Conservation (phyloP, 208 protist genomes). For the Crithidia sp. region DNA sequence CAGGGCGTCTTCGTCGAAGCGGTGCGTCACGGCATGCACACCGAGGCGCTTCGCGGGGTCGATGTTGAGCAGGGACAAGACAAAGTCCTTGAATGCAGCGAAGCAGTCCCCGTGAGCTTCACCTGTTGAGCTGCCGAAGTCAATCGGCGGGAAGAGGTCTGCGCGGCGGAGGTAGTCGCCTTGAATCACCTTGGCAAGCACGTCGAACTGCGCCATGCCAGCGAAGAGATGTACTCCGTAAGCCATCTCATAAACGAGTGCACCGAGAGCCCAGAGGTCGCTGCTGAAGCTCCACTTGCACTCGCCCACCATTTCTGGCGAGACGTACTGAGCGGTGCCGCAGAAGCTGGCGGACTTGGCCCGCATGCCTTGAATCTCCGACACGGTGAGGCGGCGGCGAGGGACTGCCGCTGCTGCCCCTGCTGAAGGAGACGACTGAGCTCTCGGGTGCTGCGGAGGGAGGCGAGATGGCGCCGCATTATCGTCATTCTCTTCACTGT, state of each 20-base stretch:
- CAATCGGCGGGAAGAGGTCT: conserved; percentile 54
- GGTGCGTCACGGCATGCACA: conserved; percentile 49
- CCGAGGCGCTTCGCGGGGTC: conserved; percentile 79
- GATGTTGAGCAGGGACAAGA: conserved; percentile 53
- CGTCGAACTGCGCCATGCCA: conserved; percentile 63
- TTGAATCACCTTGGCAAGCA: conserved; percentile 75
- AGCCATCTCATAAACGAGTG: conserved; percentile 93
- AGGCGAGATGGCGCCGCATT: no score
- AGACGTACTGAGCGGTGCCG: conserved; percentile 95
- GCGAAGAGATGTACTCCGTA: conserved; percentile 88
- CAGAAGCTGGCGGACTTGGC: conserved; percentile 84
- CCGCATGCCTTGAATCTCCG: conserved; percentile 84
- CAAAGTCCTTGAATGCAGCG: conserved; percentile 71
- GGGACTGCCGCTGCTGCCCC: background rate
- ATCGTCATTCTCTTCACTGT: background rate
- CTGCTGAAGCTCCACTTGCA: conserved; percentile 93
- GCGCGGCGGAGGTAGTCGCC: conserved; percentile 28
- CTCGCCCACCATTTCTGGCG: conserved; percentile 93
- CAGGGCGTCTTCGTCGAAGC: conserved; percentile 68
- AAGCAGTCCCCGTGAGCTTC: conserved; percentile 25
- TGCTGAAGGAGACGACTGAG: background rate
- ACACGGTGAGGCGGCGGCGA: conserved; percentile 73
- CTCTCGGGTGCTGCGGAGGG: background rate
- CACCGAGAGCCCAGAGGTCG: conserved; percentile 95
- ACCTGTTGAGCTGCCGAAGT: conserved; percentile 29